Base-by-base conservation (phyloP, 2,329 filamentous ascomycete genomes). In the Rasamsonia emersonii region DNA sequence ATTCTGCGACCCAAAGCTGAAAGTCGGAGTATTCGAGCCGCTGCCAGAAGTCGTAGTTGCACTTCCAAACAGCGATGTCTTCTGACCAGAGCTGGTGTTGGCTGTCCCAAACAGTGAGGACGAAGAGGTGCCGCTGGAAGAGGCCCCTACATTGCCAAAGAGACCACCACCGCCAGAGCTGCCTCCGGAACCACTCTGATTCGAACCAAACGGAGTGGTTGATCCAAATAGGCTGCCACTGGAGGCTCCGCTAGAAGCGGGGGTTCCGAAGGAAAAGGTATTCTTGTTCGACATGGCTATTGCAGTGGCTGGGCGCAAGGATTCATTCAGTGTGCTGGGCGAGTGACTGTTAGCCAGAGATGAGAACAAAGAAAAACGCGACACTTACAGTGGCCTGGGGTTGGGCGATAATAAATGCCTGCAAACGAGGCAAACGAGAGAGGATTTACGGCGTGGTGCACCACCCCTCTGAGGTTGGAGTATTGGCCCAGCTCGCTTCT, bases 121-220 rank as follows among this genome's bases (percentile, higher is more conserved):
- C 16, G 54, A 39, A 21, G 57, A 47, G 32, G 43, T 48, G 35
- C 50, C 49, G 32, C 41, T 46, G 11, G 56, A 42, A 27, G 56
- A 43, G 44, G 52, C 46, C 46, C 56, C 53, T 45, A 54, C 46
- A 45, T 56, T 61, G 33, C 64, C 62, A 47, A 67, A 66, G 20
- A 65, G 49, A 29, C 51, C 45, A 36, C 54, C 52, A 23, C 49
- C 48, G 19, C 32, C 35, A 14, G 48, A 40, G 18, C 42, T 37
- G 17, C 50, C 33, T 36, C 46, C 49, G 27, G 54, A 42, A 38
- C n/a, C 43, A 30, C 41, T 51, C 27, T 46, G 44, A 32, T 50
- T 54, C 37, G 45, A 47, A 18, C 53, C 56, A 35, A 58, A 58
- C 6, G 44, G 31, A 30, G 43, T 49, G 33, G 45, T 49, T 28